phyloP scores from a whole-genome alignment of 163 green algal genomes.

The Scenedesmus sp. region DNA sequence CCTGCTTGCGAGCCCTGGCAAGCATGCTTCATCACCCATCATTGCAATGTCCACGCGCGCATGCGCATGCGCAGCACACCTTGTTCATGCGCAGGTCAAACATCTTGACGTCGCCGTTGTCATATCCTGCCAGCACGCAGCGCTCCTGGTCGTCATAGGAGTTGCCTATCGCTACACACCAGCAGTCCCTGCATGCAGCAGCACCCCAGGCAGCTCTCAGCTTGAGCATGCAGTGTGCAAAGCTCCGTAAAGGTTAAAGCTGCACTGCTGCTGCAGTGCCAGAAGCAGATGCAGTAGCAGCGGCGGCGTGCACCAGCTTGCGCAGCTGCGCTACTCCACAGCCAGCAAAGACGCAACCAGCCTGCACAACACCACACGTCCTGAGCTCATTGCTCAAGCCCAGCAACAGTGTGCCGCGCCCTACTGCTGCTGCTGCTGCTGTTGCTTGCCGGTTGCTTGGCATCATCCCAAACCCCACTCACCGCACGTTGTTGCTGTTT shows the following conservation, averaged over 20 bases:
- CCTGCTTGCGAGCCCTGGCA: neutral
- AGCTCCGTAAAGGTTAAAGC: neutral
- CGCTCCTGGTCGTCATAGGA: conserved; percentile 86
- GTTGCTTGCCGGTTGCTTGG: too few relatives aligned
- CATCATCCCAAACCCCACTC: neutral
- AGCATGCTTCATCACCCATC: neutral
- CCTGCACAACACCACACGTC: neutral
- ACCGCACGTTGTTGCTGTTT: conserved; percentile 64
- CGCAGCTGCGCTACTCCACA: neutral
- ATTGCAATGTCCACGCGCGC: neutral
- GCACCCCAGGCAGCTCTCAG: neutral
- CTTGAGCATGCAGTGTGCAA: neutral
- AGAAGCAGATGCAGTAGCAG: neutral
- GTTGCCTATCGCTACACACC: conserved; percentile 91
- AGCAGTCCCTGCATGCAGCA: conserved; percentile 79
- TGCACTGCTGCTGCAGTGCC: neutral
- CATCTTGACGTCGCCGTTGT: conserved; percentile 95
- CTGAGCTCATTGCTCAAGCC: neutral
- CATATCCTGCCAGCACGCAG: conserved; percentile 90
- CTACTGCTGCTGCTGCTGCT: neutral
- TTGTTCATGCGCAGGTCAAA: conserved; percentile 86
- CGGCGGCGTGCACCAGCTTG: neutral
- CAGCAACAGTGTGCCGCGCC: neutral
- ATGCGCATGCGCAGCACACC: neutral
- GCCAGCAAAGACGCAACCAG: neutral